Conservation (phyloP, 208 protist genomes). For the Angomonas desouzai region DNA sequence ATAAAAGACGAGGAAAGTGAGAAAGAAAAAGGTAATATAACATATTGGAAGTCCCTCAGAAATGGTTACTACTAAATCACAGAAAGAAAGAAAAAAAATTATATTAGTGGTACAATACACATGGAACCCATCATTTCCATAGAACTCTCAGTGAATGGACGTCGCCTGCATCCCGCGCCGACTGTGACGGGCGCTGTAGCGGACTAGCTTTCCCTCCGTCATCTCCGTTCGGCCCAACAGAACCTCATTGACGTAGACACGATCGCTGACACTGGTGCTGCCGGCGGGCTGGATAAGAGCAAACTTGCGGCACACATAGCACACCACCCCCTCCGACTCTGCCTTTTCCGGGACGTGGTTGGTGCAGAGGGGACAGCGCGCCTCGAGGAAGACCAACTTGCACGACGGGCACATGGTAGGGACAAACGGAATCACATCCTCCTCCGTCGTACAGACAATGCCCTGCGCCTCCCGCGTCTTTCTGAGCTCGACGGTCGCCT, state of each 20-base stretch:
- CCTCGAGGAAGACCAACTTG: conserved; percentile 61
- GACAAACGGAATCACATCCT: conserved; percentile 39
- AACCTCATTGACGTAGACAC: conserved; percentile 30
- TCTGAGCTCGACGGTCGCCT: not conserved
- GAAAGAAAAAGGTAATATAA: no score
- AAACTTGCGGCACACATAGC: conserved; percentile 39
- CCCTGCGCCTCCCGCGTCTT: not conserved
- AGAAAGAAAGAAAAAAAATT: no score
- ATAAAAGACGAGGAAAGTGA: no score
- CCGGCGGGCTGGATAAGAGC: conserved; percentile 61
- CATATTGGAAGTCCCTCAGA: no score
- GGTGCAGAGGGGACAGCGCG: conserved; percentile 60
- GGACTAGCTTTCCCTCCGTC: conserved; percentile 12
- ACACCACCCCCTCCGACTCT: conserved; percentile 46
- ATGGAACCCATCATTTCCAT: no score
- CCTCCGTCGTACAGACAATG: not conserved
- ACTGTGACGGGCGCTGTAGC: conserved; percentile 21
- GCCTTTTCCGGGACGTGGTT: conserved; percentile 40
- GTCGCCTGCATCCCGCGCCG: conserved; percentile 7
- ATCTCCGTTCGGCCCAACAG: not conserved
- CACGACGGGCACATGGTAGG: conserved; percentile 62
- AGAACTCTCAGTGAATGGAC: not conserved
- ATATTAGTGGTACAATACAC: no score
- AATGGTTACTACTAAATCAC: no score
- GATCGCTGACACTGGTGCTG: conserved; percentile 35